phyloP scores from a whole-genome alignment of 139 green algal species.

The Chlamydomonas schloesseri region DNA sequence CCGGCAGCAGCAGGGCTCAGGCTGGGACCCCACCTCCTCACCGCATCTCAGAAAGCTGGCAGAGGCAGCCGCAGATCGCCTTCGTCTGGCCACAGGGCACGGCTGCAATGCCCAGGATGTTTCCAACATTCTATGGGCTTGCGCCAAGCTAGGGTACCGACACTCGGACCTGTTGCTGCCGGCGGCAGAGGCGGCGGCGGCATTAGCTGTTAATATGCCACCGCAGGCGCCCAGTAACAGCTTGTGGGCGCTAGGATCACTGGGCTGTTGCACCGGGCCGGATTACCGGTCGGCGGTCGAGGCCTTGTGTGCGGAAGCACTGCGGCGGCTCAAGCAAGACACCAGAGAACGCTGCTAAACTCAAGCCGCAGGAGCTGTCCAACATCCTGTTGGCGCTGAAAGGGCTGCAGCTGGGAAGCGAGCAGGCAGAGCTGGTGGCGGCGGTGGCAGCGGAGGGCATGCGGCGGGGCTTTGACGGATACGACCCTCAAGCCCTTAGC shows the following conservation, averaged over 20 bases:
- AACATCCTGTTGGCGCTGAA: neutral
- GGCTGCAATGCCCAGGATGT: no score
- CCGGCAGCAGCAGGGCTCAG: no score
- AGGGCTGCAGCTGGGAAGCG: neutral
- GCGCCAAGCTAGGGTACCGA: neutral
- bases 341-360: no score
- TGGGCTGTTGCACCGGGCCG: neutral
- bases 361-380: neutral
- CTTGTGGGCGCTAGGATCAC: no score
- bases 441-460: neutral
- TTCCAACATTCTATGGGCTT: neutral
- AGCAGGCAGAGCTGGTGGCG: neutral
- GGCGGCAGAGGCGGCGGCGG: no score
- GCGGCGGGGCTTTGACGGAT: neutral
- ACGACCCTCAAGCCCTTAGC: neutral
- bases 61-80: no score
- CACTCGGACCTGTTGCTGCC: neutral
- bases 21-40: no score
- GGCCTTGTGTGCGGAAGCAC: neutral
- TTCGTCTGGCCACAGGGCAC: no score
- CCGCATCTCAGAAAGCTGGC: no score
- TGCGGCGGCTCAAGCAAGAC: neutral
- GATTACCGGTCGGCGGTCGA: neutral
- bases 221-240: neutral
- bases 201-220: no score